Evolutionary conservation across 768 basidiomycete species (phyloP).

Genomic region (Tulasnella sp.): DNA sequence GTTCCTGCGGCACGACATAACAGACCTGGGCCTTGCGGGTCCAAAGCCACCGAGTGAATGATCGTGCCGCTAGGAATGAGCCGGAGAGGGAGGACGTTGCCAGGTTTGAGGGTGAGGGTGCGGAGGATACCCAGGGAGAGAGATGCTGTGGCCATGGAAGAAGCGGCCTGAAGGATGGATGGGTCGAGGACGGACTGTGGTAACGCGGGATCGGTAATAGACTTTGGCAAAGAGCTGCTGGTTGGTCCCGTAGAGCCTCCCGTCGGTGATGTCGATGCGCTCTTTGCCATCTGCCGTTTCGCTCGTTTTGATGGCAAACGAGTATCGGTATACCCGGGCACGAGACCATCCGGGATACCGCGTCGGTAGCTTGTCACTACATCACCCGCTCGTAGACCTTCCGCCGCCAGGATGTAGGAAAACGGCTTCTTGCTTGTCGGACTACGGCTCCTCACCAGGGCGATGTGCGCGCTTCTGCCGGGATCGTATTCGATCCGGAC

Average conservation of each 20-base stretch:
- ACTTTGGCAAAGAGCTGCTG: neutral
- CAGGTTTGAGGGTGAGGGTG: slow-evolving; percentile 69
- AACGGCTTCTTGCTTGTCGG: slow-evolving; percentile 45
- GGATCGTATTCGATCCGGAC: slow-evolving; percentile 96
- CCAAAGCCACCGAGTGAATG: slow-evolving; percentile 74
- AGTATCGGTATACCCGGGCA: slow-evolving; percentile 36
- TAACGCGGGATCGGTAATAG: slow-evolving; percentile 18
- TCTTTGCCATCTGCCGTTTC: neutral
- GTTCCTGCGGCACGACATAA: slow-evolving; percentile 87
- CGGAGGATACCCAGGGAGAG: slow-evolving; percentile 79
- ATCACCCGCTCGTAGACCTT: slow-evolving; percentile 80
- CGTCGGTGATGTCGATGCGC: neutral
- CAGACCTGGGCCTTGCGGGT: slow-evolving; percentile 59
- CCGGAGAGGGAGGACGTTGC: slow-evolving; percentile 84
- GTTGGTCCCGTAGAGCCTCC: neutral
- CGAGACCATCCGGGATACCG: slow-evolving; percentile 67
- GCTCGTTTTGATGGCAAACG: slow-evolving; percentile 4
- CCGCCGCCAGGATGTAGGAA: slow-evolving; percentile 88
- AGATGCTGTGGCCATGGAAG: slow-evolving; percentile 17
- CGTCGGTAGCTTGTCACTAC: slow-evolving; percentile 72
- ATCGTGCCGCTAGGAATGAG: slow-evolving; percentile 89
- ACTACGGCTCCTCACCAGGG: slow-evolving; percentile 56
- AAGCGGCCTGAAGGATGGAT: slow-evolving; percentile 3
- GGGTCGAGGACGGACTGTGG: slow-evolving; percentile 20
- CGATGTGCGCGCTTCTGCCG: slow-evolving; percentile 85